Conservation (phyloP, 148 eudicot species). For the Suaeda aralocaspica region DNA sequence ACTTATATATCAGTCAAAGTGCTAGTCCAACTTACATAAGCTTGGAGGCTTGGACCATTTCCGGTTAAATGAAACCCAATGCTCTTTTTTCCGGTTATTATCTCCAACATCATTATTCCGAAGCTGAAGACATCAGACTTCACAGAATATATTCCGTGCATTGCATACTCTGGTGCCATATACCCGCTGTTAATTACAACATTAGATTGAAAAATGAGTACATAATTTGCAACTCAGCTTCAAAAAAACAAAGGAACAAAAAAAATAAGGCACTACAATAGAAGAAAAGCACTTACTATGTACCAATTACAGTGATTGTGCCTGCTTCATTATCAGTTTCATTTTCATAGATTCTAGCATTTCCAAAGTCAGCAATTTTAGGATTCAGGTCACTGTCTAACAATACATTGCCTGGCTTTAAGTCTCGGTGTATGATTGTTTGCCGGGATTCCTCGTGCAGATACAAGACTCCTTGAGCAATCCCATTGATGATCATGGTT, state of each 20-base stretch:
- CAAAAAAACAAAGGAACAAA: not conserved
- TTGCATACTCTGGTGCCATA: slow-evolving; percentile 45
- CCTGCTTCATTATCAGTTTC: slow-evolving; percentile 17
- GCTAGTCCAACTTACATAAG: slow-evolving; percentile 27
- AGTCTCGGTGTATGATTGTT: slow-evolving; percentile 39
- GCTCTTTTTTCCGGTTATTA: slow-evolving; percentile 35
- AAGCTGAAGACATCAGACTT: slow-evolving; percentile 45
- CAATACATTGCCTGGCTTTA: slow-evolving; percentile 43
- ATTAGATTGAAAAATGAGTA: not conserved
- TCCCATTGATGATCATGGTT: slow-evolving; percentile 28
- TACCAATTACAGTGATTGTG: slow-evolving; percentile 30
- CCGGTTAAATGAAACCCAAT: slow-evolving; percentile 15
- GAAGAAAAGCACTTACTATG: slow-evolving; percentile 29
- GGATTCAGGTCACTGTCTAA: slow-evolving; percentile 38
- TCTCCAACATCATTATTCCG: slow-evolving; percentile 35
- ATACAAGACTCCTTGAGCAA: slow-evolving; percentile 38
- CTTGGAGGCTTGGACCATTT: slow-evolving; percentile 23
- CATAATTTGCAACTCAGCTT: not conserved
- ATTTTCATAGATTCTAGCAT: slow-evolving; percentile 36
- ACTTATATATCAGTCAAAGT: no score
- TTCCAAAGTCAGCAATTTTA: slow-evolving; percentile 47
- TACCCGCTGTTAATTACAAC: slow-evolving; percentile 32
- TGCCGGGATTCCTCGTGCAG: slow-evolving; percentile 43
- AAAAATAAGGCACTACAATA: no score
- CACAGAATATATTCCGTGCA: slow-evolving; percentile 33